Evolutionary conservation across 352 stramenopile species (phyloP), one percentile per base, ranked within the genome.

Genomic region (Pythium folliculosum): DNA sequence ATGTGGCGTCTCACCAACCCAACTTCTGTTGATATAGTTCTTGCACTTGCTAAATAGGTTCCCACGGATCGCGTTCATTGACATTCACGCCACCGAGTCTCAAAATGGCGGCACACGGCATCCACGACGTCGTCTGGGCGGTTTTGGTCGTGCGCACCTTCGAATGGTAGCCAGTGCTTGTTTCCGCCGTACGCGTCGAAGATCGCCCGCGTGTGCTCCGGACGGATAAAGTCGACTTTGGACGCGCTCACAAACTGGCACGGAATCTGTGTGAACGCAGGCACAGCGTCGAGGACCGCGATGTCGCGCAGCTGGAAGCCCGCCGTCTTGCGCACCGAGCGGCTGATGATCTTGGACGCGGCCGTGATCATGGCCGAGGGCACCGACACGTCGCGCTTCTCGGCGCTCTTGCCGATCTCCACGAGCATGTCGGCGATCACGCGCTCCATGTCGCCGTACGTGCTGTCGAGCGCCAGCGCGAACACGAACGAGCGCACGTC

Each of bases 151-250:
- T 89, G 85, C 9, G 70, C 68, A 16, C 84, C 84, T 10, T 72
- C 72, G 44, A 87, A 90, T 53, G 83, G 61, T 21, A 88, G 44
- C 45, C 85, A 81, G 60, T 73, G 75, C 71, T 91, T 93, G 7
- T 74, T 63, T 0, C 83, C 84, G 16, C 82, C 82, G 27, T 94
- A 94, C 13, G 60, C 53, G 3, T 89, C 74, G 37, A 71, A 86
- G 19, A 94, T 64, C 13, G 73, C 57, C 56, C 72, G 71, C 17
- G 86, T 80, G 27, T 92, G 84, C 12, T 78, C 67, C 21, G 85
- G 85, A 13, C 70, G 79, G 44, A 94, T 88, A 38, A 94, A 94
- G 56, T 92, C 86, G 32, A 88, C 86, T 71, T 89, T 86, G 0
- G 74, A 85, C 16, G 80, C 79, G 43, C 77, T 88, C 32, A 91